Evolutionary conservation across 768 basidiomycete genomes (phyloP).

Genomic region (Leccinum obscurum): DNA sequence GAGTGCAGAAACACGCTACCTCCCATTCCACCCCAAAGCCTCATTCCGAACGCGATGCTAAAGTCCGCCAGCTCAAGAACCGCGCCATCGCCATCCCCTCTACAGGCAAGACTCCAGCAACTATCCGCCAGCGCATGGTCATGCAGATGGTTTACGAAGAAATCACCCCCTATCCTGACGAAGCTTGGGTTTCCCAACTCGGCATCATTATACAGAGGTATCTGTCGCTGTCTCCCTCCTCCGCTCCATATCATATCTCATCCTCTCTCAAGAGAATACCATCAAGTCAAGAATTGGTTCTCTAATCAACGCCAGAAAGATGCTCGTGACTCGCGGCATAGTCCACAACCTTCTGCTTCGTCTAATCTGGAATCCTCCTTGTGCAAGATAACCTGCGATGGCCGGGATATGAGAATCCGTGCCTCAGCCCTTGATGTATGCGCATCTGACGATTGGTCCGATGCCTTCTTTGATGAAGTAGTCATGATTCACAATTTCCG

Average conservation of each 20-base stretch:
- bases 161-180: constrained; percentile 64
- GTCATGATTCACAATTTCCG: constrained; percentile 57
- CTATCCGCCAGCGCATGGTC: constrained; percentile 53
- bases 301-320: constrained; percentile 60
- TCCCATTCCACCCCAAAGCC: constrained; percentile 22
- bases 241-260: constrained; percentile 7
- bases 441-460: constrained; percentile 52
- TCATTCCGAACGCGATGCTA: constrained; percentile 32
- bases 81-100: constrained; percentile 35
- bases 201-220: constrained; percentile 59
- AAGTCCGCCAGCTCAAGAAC: constrained; percentile 32
- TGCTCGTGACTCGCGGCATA: constrained; percentile 37
- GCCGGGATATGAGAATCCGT: constrained; percentile 47
- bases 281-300: constrained; percentile 69
- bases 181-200: constrained; percentile 60
- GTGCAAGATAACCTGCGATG: constrained; percentile 36
- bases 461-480: constrained; percentile 61
- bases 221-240: constrained; percentile 13
- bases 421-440: constrained; percentile 47
- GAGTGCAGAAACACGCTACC: constrained; percentile 23
- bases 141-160: constrained; percentile 65
- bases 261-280: constrained; percentile 44
- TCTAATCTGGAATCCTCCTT: constrained; percentile 37
- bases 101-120: constrained; percentile 49
- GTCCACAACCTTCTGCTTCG: constrained; percentile 34